phyloP scores from a whole-genome alignment of 2,329 filamentous ascomycete genomes.

The Penicillium sp. region DNA sequence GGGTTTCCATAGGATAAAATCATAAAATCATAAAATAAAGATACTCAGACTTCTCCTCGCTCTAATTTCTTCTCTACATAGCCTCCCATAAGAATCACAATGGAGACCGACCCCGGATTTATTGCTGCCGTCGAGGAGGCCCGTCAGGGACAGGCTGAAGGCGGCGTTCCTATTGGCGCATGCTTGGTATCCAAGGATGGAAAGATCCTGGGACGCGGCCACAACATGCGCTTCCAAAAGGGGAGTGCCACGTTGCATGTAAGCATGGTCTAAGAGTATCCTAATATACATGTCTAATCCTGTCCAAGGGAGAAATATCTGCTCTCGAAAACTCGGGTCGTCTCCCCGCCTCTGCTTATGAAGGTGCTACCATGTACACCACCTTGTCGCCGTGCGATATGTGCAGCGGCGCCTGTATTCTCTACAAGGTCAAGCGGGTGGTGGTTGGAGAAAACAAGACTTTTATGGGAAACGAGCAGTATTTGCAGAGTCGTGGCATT shows the following conservation, averaged over 20 bases:
- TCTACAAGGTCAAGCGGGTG: conserved; percentile 70
- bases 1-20: no score
- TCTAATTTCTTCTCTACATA: neutral
- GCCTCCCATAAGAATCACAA: conserved; percentile 14
- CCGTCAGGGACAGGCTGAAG: conserved; percentile 52
- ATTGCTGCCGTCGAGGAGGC: conserved; percentile 57
- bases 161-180: conserved; percentile 57
- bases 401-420: conserved; percentile 73
- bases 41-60: no score
- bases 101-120: conserved; percentile 50
- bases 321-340: conserved; percentile 71
- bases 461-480: conserved; percentile 69
- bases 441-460: conserved; percentile 76
- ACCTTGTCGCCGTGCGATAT: conserved; percentile 76
- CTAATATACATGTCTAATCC: neutral
- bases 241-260: conserved; percentile 69
- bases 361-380: conserved; percentile 76
- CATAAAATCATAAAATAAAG: no score
- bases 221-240: conserved; percentile 73
- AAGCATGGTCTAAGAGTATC: conserved; percentile 23
- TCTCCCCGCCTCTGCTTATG: conserved; percentile 64
- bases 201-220: conserved; percentile 65
- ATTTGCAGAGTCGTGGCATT: conserved; percentile 63
- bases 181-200: conserved; percentile 65
- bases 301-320: conserved; percentile 65